A percentile compares a stretch with the other conserved stretches of the same genome.
Conservation (phyloP, 2,329 filamentous ascomycete species). For the Aspergillus sp. region DNA sequence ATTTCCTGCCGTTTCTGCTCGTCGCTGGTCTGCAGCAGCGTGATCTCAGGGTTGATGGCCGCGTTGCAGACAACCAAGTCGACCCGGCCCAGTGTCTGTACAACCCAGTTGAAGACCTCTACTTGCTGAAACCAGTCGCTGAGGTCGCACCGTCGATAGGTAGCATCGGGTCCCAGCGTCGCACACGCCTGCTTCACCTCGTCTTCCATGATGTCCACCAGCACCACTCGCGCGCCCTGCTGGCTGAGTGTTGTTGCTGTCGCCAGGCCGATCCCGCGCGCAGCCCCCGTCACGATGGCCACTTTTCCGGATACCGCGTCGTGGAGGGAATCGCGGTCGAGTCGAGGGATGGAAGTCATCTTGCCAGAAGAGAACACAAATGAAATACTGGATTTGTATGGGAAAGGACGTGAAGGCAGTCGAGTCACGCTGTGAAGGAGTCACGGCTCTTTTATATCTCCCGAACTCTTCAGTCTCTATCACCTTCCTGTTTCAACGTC, state of each 20-base stretch:
- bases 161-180: conserved; percentile 5
- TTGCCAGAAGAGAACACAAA: background rate
- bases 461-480: background rate
- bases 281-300: conserved; percentile 13
- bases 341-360: background rate
- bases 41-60: conserved; percentile 11
- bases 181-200: conserved; percentile 8
- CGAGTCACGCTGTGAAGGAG: too few species aligned
- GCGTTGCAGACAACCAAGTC: conserved; percentile 11
- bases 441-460: background rate
- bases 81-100: conserved; percentile 6
- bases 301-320: conserved; percentile 2
- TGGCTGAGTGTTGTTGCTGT: conserved; percentile 9
- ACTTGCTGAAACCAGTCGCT: conserved; percentile 12
- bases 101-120: conserved; percentile 7
- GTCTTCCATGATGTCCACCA: conserved; percentile 11
- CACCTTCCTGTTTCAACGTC: background rate
- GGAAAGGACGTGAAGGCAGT: too few species aligned
- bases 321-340: background rate
- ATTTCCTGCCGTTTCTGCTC: conserved; percentile 4
- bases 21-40: conserved; percentile 6
- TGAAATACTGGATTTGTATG: too few species aligned
- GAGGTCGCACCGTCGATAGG: conserved; percentile 11
- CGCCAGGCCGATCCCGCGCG: conserved; percentile 13
- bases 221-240: conserved; percentile 11